Percentiles rank a stretch among this genome's conserved stretches.
Evolutionary conservation across 2,329 filamentous ascomycete species (phyloP).

Genomic region (Aureobasidium sp.): DNA sequence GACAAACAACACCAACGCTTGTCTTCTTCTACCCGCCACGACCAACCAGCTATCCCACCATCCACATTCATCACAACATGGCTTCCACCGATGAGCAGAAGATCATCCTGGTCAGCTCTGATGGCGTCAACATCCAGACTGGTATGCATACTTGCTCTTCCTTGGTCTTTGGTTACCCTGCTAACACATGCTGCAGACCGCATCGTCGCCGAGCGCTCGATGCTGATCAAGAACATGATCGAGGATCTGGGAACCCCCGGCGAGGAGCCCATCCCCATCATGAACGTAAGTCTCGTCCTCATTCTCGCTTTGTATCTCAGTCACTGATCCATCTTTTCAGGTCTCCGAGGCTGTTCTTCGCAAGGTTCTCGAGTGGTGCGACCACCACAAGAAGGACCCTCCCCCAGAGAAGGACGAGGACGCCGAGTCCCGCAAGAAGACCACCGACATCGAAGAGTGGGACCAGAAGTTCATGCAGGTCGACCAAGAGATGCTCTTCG

Average conservation of each 20-base stretch:
- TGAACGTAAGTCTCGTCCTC: slow-evolving; percentile 51
- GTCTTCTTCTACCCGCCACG: slow-evolving; percentile 1
- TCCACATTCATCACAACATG: slow-evolving; percentile 24
- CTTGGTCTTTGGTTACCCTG: slow-evolving; percentile 17
- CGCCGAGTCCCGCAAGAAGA: slow-evolving; percentile 92
- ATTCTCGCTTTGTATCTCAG: background rate
- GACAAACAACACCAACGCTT: slow-evolving; percentile 1
- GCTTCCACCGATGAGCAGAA: slow-evolving; percentile 28
- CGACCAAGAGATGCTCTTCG: slow-evolving; percentile 98
- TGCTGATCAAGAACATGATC: slow-evolving; percentile 97
- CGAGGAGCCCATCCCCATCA: slow-evolving; percentile 73
- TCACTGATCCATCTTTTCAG: slow-evolving; percentile 25
- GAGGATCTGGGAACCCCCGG: slow-evolving; percentile 71
- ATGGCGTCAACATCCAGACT: slow-evolving; percentile 39
- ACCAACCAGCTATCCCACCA: slow-evolving; percentile 7
- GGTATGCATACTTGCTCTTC: slow-evolving; percentile 25
- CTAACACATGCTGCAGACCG: slow-evolving; percentile 50
- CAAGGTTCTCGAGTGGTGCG: slow-evolving; percentile 98
- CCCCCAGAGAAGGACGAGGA: slow-evolving; percentile 78
- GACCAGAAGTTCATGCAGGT: slow-evolving; percentile 99
- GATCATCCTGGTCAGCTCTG: slow-evolving; percentile 40
- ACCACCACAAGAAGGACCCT: slow-evolving; percentile 87
- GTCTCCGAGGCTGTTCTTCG: slow-evolving; percentile 89
- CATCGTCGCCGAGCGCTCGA: slow-evolving; percentile 78
- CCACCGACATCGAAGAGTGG: slow-evolving; percentile 98